Evolutionary conservation across 805 yeast genomes (phyloP).

Genomic region (Tetrapisispora taiwanensis): DNA sequence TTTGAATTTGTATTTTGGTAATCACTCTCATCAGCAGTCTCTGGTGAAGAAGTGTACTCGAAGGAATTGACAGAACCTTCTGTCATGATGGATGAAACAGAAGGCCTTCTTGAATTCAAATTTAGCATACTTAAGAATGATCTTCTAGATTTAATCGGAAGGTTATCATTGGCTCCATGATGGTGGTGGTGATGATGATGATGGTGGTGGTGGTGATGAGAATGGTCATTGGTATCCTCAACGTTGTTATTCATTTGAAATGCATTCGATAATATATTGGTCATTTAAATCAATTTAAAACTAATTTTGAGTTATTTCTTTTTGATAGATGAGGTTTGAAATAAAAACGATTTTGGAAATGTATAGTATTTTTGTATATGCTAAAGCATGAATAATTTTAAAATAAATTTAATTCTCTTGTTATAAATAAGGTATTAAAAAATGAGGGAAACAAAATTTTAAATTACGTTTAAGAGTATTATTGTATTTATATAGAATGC

Average conservation of each 20-base stretch:
- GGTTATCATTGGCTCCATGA: background rate
- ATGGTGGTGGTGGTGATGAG: background rate
- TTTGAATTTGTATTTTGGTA: background rate
- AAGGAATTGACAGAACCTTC: conserved; percentile 1
- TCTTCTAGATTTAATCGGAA: background rate
- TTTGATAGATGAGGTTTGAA: too few species aligned
- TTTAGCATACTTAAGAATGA: conserved; percentile 1
- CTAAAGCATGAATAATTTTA: too few species aligned
- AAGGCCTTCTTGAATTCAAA: background rate
- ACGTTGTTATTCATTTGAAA: background rate
- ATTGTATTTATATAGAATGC: background rate
- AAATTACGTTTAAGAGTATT: too few species aligned
- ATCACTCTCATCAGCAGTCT: background rate
- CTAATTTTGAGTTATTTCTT: too few species aligned
- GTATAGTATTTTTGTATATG: too few species aligned
- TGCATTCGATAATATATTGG: background rate
- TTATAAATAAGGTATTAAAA: too few species aligned
- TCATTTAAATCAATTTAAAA: background rate
- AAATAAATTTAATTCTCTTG: too few species aligned
- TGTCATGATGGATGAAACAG: background rate
- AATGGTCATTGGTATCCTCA: background rate
- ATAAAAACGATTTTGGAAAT: too few species aligned
- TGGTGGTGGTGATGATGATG: background rate
- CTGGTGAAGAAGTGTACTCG: conserved; percentile 10
- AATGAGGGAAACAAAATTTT: too few species aligned